Base-by-base conservation (phyloP, 2,329 filamentous ascomycete species). In the Aspergillus pseudonomiae region DNA sequence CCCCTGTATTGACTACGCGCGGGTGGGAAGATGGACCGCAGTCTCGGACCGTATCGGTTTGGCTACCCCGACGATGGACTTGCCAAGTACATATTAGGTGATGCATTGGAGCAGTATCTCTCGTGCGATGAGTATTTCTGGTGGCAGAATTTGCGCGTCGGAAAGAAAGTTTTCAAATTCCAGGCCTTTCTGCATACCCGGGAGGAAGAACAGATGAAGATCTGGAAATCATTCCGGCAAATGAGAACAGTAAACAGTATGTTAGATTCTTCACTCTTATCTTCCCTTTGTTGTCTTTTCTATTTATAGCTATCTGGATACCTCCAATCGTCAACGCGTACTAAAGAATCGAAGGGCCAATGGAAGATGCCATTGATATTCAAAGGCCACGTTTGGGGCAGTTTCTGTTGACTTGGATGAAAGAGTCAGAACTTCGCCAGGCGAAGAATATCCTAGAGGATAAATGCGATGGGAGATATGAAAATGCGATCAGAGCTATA, bases 41-140 rank as follows among this genome's bases (percentile, higher is more conserved):
- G 19, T 57, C 39, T 45, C 16, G 43, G 55, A 43, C 55, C 36
- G 68, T 56, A 50, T 46, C 52, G 45, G 48, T 30, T 55, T 16
- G 53, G 45, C 36, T 53, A 57, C 21, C 57, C 57, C 48, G 61
- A 61, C 52, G 65, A 60, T 61, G 43, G 52, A 16, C 32, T 55
- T 12, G 57, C 57, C 10, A 52, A 24, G 19, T 59, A 59, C 45
- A 48, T 9, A 4, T 36, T 50, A 32, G 57, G 57, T 1, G 30
- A 59, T 5, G 45, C 41, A 21, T 26, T 59, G 24, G 57, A 59
- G 24, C 57, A 59, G 36, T 59, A 59, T 16, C 45, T 59, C 7
- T 36, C 45, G 12, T 59, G 57, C 45, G 57, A 59, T 30, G 57
- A 59, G 45, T 59, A 59, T 11, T 59, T 50, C 45, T 59, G 57